Percentiles rank a stretch among this genome's conserved stretches.
phyloP scores from a whole-genome alignment of 2,329 filamentous ascomycete species.

The Metarhizium humberi region DNA sequence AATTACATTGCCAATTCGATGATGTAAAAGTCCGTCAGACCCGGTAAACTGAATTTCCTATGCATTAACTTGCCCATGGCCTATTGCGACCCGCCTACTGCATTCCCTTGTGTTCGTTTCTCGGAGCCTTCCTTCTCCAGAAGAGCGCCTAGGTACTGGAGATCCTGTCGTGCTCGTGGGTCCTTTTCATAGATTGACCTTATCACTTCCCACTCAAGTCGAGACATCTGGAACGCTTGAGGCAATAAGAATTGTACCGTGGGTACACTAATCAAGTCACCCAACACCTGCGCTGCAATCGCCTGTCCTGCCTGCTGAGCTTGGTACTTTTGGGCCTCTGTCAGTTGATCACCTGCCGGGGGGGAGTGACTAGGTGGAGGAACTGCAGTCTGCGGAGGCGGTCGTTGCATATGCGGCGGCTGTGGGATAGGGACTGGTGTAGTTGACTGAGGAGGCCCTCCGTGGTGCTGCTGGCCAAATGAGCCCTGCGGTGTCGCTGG shows the following conservation, averaged over 20 bases:
- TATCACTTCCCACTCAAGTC: slow-evolving; percentile 67
- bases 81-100: slow-evolving; percentile 1
- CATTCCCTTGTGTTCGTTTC: slow-evolving; percentile 8
- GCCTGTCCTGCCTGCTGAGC: slow-evolving; percentile 43
- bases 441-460: slow-evolving; percentile 22
- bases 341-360: slow-evolving; percentile 10
- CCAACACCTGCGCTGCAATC: slow-evolving; percentile 54
- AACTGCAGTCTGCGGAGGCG: slow-evolving; percentile 1
- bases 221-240: slow-evolving; percentile 58
- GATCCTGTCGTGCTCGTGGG: slow-evolving; percentile 53
- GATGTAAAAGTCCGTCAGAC: not conserved
- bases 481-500: slow-evolving; percentile 36
- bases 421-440: slow-evolving; percentile 28
- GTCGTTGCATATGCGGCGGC: slow-evolving; percentile 15
- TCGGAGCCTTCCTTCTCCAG: slow-evolving; percentile 38
- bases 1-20: not conserved
- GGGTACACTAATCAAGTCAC: slow-evolving; percentile 50
- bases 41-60: not conserved
- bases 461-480: slow-evolving; percentile 20
- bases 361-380: slow-evolving; percentile 8
- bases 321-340: slow-evolving; percentile 27
- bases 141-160: slow-evolving; percentile 45
- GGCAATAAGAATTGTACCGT: slow-evolving; percentile 62
- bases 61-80: not conserved
- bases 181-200: slow-evolving; percentile 57